Evolutionary conservation across 495 filamentous ascomycete genomes (phyloP).

Genomic region (Lasiosphaeriaceae sp.): DNA sequence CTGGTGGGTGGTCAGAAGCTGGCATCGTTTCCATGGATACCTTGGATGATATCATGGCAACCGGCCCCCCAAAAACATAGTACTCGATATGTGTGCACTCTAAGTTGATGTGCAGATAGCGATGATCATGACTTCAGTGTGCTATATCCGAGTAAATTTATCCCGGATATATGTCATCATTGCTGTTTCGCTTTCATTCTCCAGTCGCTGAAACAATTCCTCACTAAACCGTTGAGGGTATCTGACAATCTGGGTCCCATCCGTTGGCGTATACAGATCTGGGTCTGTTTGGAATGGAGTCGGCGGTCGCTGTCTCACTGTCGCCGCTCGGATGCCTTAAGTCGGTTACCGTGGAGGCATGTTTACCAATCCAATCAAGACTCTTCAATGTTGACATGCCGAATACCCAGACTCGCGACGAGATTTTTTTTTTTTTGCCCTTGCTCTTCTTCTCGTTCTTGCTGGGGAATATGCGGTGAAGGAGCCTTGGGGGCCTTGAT

Average conservation of each 20-base stretch:
- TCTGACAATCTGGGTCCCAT: background rate
- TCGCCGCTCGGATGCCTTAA: background rate
- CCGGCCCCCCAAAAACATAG: background rate
- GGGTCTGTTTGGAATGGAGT: background rate
- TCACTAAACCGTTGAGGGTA: background rate
- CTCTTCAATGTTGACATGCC: background rate
- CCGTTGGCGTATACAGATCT: background rate
- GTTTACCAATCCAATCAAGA: background rate
- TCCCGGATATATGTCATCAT: background rate
- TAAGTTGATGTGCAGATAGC: no score
- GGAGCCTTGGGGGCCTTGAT: no score
- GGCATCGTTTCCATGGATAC: background rate
- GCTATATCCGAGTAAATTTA: background rate
- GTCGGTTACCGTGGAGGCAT: constrained; percentile 3
- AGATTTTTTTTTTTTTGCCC: background rate
- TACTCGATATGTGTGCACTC: background rate
- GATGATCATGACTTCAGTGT: background rate
- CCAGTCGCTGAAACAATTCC: background rate
- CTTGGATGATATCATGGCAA: background rate
- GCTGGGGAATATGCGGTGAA: background rate
- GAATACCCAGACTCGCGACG: background rate
- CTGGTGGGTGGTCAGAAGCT: background rate
- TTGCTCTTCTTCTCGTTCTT: background rate
- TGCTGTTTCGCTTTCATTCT: background rate
- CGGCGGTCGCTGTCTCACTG: background rate